These are phyloP conservation scores for Saturnispora besseyi DNA, from an alignment of 805 yeast genomes.

Conservation along the genomic window DNA sequence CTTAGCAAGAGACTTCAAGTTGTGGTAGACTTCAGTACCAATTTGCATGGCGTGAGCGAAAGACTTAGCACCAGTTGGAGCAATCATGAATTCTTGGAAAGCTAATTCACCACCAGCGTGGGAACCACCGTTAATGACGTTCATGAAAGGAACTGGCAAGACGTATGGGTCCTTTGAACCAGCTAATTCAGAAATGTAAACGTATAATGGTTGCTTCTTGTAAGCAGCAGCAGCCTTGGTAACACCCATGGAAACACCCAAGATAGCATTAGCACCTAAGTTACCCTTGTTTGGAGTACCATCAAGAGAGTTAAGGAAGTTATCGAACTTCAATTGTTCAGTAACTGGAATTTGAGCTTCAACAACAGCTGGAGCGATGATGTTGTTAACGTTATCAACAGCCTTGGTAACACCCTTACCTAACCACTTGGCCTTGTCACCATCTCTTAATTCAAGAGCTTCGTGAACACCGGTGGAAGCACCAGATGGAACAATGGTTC, in stretches of 20 bases:
- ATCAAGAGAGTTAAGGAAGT: conserved; percentile 76
- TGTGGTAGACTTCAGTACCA: conserved; percentile 97
- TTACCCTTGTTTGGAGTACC: conserved; percentile 97
- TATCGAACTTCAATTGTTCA: conserved; percentile 81
- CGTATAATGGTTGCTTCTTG: conserved; percentile 87
- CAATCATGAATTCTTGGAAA: conserved; percentile 99
- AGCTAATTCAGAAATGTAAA: conserved; percentile 77
- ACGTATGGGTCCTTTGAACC: conserved; percentile 77
- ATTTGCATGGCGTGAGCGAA: conserved; percentile 95
- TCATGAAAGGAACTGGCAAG: conserved; percentile 98
- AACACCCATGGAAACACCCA: conserved; percentile 95
- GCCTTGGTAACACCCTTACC: conserved; percentile 99
- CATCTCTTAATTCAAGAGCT: conserved; percentile 97
- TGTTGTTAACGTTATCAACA: conserved; percentile 88
- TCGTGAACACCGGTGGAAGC: conserved; percentile 99
- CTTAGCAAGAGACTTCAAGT: conserved; percentile 86
- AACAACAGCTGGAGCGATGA: conserved; percentile 90
- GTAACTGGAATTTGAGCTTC: conserved; percentile 74
- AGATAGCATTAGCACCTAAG: conserved; percentile 97
- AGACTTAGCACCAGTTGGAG: conserved; percentile 81
- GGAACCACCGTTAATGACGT: conserved; percentile 98
- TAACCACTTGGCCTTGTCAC: conserved; percentile 93
- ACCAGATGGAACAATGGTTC: conserved; percentile 98
- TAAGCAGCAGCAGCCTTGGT: conserved; percentile 98
- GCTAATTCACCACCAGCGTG: conserved; percentile 99